Conservation (phyloP, 2,329 filamentous ascomycete genomes). For the Ophiostoma sp. region DNA sequence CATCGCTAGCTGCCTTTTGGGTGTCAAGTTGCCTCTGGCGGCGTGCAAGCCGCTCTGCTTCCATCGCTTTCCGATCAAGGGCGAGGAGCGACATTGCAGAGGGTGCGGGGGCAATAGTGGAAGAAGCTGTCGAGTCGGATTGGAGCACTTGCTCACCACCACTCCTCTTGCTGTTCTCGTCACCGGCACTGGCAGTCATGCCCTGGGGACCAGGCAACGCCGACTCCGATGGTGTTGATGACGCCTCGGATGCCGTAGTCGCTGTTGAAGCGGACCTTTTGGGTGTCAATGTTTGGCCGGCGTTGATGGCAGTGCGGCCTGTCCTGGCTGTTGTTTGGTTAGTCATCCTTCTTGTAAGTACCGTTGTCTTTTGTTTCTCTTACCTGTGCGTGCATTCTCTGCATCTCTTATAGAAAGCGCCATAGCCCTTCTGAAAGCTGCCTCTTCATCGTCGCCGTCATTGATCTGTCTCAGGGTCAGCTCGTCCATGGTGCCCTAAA, state of each 20-base stretch:
- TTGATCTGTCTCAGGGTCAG: constrained; percentile 30
- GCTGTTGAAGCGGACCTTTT: constrained; percentile 5
- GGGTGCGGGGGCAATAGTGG: not conserved
- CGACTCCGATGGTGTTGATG: not conserved
- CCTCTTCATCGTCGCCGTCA: constrained; percentile 46
- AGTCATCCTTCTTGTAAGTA: too few species aligned
- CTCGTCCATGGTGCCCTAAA: constrained; percentile 27
- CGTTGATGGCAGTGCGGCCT: not conserved
- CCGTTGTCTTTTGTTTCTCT: not conserved
- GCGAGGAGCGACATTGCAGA: constrained; percentile 37
- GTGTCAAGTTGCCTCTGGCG: constrained; percentile 48
- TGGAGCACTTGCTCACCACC: not conserved
- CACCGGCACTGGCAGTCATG: not conserved
- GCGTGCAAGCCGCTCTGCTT: constrained; percentile 71
- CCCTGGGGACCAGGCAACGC: too few species aligned
- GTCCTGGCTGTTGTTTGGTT: not conserved
- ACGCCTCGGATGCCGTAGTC: not conserved
- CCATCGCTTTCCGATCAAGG: constrained; percentile 76
- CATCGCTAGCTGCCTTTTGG: constrained; percentile 6
- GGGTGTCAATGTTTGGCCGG: not conserved
- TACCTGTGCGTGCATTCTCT: constrained; percentile 15
- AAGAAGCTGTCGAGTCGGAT: too few species aligned
- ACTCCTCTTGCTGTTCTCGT: not conserved
- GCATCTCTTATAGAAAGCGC: constrained; percentile 47
- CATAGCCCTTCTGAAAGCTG: constrained; percentile 56